phyloP scores from a whole-genome alignment of 2,329 filamentous ascomycete genomes.

The Penicillium decumbens region DNA sequence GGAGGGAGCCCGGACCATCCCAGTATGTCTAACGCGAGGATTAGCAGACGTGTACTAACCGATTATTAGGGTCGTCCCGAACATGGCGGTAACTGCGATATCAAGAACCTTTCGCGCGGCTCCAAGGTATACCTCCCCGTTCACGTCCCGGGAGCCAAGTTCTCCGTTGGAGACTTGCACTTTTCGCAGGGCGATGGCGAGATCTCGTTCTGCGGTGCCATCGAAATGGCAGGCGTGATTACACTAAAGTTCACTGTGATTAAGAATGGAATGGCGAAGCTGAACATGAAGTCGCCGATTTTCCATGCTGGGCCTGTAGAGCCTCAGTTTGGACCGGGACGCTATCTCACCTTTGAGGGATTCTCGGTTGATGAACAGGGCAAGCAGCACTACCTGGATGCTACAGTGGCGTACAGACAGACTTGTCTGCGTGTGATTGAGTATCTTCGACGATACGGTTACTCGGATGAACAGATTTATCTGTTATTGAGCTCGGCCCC shows the following conservation, averaged over 20 bases:
- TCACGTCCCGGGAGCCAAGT: conserved; percentile 81
- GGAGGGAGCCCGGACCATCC: conserved; percentile 81
- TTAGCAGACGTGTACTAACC: neutral
- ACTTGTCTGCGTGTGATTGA: conserved; percentile 73
- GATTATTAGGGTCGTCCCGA: conserved; percentile 61
- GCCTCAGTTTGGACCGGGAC: conserved; percentile 76
- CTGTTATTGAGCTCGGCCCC: conserved; percentile 80
- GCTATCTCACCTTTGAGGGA: conserved; percentile 81
- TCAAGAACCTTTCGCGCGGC: conserved; percentile 77
- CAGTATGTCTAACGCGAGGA: conserved; percentile 40
- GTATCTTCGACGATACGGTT: conserved; percentile 69
- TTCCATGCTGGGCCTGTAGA: conserved; percentile 84
- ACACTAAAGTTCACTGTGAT: conserved; percentile 86
- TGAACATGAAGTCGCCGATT: conserved; percentile 76
- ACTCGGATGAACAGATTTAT: conserved; percentile 74
- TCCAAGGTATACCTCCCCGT: conserved; percentile 83
- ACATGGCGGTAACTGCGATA: conserved; percentile 87
- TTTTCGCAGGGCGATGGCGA: conserved; percentile 87
- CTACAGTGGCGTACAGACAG: conserved; percentile 80
- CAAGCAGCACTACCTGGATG: conserved; percentile 84
- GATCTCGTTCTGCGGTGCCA: conserved; percentile 82
- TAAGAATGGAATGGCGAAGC: conserved; percentile 69
- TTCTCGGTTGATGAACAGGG: conserved; percentile 85
- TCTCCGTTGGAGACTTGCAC: conserved; percentile 83
- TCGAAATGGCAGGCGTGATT: conserved; percentile 90